Evolutionary conservation across 2,329 filamentous ascomycete species (phyloP).

Genomic region (Penicillium glabrum): DNA sequence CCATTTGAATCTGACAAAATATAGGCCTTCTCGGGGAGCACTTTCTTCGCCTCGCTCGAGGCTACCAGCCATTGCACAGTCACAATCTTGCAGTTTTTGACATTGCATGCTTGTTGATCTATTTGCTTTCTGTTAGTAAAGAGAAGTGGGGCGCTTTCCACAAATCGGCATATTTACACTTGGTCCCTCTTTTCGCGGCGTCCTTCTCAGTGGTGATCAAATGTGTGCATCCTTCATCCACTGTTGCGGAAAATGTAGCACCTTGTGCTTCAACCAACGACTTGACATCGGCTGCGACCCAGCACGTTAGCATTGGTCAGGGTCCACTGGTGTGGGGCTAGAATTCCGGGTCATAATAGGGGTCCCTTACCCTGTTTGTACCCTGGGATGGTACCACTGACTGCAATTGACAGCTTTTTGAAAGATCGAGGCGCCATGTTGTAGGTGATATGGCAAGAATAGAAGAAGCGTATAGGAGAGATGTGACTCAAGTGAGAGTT

Average conservation of each 20-base stretch:
- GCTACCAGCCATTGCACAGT: constrained; percentile 62
- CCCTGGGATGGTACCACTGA: constrained; percentile 62
- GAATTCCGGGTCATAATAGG: background rate
- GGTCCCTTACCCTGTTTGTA: constrained; percentile 49
- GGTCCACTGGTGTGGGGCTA: background rate
- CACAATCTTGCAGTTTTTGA: constrained; percentile 56
- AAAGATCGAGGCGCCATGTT: constrained; percentile 29
- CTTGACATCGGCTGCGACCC: constrained; percentile 30
- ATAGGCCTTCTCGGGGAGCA: constrained; percentile 42
- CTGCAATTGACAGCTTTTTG: constrained; percentile 46
- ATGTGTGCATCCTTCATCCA: constrained; percentile 38
- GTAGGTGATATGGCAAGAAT: background rate
- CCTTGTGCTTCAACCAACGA: constrained; percentile 33
- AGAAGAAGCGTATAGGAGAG: background rate
- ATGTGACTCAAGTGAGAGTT: background rate
- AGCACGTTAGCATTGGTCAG: background rate
- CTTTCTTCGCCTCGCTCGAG: constrained; percentile 46
- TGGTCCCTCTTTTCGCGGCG: constrained; percentile 34
- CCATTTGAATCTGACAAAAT: constrained; percentile 20
- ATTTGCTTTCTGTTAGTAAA: background rate
- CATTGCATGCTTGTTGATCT: constrained; percentile 48
- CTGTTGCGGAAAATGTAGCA: constrained; percentile 31
- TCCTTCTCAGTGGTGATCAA: constrained; percentile 39
- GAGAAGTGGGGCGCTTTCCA: background rate
- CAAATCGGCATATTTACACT: constrained; percentile 28